Evolutionary conservation across 306 rosid genomes (phyloP).

Genomic region (Acacia acuminata): DNA sequence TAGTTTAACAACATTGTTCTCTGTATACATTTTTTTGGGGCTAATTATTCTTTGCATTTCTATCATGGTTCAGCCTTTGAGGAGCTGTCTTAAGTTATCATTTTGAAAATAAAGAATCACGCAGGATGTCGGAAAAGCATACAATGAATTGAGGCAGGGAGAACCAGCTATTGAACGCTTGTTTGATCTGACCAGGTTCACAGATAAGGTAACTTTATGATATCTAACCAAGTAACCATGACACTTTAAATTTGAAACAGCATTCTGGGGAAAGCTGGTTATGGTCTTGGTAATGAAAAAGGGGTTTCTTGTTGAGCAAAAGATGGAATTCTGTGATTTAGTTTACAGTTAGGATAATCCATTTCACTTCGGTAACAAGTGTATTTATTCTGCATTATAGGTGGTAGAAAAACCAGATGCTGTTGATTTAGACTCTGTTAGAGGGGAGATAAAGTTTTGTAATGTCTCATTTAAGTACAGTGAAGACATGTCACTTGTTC

Average conservation of each 20-base stretch:
- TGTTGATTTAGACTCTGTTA: slow-evolving; percentile 52
- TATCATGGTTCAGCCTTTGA: slow-evolving; percentile 50
- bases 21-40: background rate
- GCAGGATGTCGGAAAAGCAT: slow-evolving; percentile 92
- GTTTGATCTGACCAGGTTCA: slow-evolving; percentile 60
- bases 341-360: slow-evolving; percentile 3
- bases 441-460: slow-evolving; percentile 74
- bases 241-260: slow-evolving; percentile 15
- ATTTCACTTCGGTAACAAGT: slow-evolving; percentile 20
- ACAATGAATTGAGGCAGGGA: slow-evolving; percentile 89
- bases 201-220: slow-evolving; percentile 55
- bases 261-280: slow-evolving; percentile 8
- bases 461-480: slow-evolving; percentile 70
- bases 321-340: slow-evolving; percentile 7
- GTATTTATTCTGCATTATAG: slow-evolving; percentile 45
- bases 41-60: slow-evolving; percentile 22
- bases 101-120: slow-evolving; percentile 58
- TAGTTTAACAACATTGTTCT: background rate
- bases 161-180: slow-evolving; percentile 88
- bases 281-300: slow-evolving; percentile 4
- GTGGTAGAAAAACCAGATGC: slow-evolving; percentile 70
- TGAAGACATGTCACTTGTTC: slow-evolving; percentile 54
- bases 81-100: slow-evolving; percentile 55
- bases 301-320: slow-evolving; percentile 5
- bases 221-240: slow-evolving; percentile 11